Conservation (phyloP, 106 monocot genomes). For the Dioscorea alata region DNA sequence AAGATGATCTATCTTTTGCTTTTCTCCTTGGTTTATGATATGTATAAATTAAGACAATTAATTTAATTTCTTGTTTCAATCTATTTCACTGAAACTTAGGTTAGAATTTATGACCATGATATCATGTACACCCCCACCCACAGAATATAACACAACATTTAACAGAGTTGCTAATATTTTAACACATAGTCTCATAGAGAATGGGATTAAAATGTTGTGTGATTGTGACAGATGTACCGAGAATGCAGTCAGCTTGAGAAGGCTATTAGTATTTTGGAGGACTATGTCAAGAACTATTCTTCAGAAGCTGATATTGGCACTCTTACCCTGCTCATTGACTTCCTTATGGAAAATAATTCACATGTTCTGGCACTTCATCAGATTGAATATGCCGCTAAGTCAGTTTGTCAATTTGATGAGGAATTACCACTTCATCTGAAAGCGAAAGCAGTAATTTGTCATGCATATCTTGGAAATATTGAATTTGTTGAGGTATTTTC, state of each 20-base stretch:
- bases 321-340: slow-evolving; percentile 43
- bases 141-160: no score
- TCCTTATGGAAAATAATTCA: slow-evolving; percentile 53
- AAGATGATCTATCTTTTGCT: no score
- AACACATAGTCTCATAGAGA: no score
- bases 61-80: no score
- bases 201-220: no score
- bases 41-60: no score
- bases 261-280: slow-evolving; percentile 60
- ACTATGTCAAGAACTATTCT: slow-evolving; percentile 40
- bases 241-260: slow-evolving; percentile 55
- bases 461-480: slow-evolving; percentile 71
- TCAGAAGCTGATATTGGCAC: slow-evolving; percentile 29
- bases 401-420: slow-evolving; percentile 16
- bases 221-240: slow-evolving; percentile 56
- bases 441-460: slow-evolving; percentile 63
- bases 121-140: no score
- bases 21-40: no score
- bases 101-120: no score
- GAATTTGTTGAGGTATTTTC: slow-evolving; percentile 73
- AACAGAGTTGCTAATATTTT: no score
- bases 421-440: slow-evolving; percentile 35
- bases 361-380: slow-evolving; percentile 56
- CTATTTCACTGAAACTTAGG: no score
- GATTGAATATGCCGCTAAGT: slow-evolving; percentile 28